phyloP scores from a whole-genome alignment of 75 land plant genomes.

The Picea sitchensis region DNA sequence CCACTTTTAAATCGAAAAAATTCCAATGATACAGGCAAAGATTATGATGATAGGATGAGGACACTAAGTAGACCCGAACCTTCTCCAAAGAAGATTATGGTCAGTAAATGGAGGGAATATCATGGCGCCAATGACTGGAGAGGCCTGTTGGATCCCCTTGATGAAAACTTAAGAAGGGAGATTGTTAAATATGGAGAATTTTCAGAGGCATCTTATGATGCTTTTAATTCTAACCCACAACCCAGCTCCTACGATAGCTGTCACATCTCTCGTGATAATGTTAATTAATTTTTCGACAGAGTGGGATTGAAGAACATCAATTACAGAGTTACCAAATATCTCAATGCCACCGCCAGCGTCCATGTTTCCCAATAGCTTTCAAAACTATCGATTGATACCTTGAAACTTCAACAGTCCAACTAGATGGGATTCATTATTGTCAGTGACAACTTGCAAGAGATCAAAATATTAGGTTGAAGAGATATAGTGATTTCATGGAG shows the following conservation, averaged over 20 bases:
- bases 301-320: constrained; percentile 46
- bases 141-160: constrained; percentile 26
- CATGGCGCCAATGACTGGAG: constrained; percentile 55
- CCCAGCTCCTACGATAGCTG: constrained; percentile 5
- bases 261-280: not conserved
- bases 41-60: too few relatives aligned
- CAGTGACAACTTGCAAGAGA: too few relatives aligned
- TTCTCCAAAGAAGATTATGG: too few relatives aligned
- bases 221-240: not conserved
- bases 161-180: constrained; percentile 42
- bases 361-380: constrained; percentile 29
- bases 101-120: not conserved
- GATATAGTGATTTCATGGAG: too few relatives aligned
- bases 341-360: too few relatives aligned
- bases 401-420: too few relatives aligned
- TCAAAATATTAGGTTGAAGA: too few relatives aligned
- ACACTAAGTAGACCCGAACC: too few relatives aligned
- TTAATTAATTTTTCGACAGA: too few relatives aligned
- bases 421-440: too few relatives aligned
- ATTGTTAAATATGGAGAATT: constrained; percentile 59
- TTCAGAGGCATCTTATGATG: constrained; percentile 11
- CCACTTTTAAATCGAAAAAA: too few relatives aligned
- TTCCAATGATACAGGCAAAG: too few relatives aligned
- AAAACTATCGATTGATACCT: constrained; percentile 10
- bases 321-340: constrained; percentile 31